phyloP scores from a whole-genome alignment of 257 asterid species.

The Primulina huaijiensis region DNA sequence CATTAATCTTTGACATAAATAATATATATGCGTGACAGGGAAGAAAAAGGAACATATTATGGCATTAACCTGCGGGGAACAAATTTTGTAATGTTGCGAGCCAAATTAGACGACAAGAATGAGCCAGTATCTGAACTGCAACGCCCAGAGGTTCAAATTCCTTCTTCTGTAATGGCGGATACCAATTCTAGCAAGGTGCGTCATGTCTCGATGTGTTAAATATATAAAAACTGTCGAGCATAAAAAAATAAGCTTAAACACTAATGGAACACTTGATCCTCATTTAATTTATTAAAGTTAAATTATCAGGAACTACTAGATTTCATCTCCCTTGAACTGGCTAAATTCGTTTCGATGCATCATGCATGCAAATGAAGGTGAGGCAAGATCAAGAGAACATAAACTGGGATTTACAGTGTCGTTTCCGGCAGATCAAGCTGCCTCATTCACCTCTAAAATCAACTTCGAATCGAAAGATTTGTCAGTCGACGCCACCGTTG shows the following conservation, averaged over 20 bases:
- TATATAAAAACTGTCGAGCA: neutral
- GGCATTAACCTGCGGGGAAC: constrained; percentile 72
- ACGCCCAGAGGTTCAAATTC: constrained; percentile 50
- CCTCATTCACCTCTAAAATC: constrained; percentile 32
- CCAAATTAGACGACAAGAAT: constrained; percentile 56
- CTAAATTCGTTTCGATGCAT: constrained; percentile 48
- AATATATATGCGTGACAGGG: constrained; percentile 29
- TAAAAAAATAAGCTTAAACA: too few relatives aligned
- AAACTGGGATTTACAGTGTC: constrained; percentile 64
- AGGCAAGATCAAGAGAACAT: constrained; percentile 24
- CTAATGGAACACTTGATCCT: neutral
- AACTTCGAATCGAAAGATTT: constrained; percentile 46
- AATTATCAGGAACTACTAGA: constrained; percentile 57
- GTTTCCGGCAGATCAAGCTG: constrained; percentile 43
- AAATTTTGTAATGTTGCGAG: constrained; percentile 46
- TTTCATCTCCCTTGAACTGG: constrained; percentile 52
- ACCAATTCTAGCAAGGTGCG: constrained; percentile 42
- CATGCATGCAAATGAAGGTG: constrained; percentile 28
- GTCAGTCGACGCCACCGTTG: constrained; percentile 45
- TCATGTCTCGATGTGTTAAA: neutral
- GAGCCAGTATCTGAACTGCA: constrained; percentile 47
- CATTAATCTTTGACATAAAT: neutral
- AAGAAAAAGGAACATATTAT: constrained; percentile 58
- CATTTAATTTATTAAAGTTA: too few relatives aligned
- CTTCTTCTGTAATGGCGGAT: constrained; percentile 30